Conservation (phyloP, 2,329 filamentous ascomycete species). For the Microcyclospora pomicola region DNA sequence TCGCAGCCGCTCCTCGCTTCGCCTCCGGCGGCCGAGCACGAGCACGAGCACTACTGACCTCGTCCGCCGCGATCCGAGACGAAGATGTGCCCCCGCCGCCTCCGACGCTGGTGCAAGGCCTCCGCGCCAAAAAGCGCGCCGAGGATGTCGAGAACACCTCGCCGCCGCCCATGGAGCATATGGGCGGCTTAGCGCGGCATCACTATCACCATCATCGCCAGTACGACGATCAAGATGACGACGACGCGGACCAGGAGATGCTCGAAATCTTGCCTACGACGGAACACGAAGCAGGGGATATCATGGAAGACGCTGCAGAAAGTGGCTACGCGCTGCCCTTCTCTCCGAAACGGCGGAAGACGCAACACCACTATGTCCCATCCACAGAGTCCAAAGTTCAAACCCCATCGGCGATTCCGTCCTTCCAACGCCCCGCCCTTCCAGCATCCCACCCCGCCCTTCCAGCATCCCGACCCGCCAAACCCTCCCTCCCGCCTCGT, state of each 20-base stretch:
- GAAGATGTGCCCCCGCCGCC: slow-evolving; percentile 5
- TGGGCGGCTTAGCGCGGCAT: no score
- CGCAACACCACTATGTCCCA: slow-evolving; percentile 6
- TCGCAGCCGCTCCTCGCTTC: slow-evolving; percentile 17
- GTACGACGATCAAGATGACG: neutral
- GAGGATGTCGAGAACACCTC: slow-evolving; percentile 17
- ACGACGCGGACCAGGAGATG: slow-evolving; percentile 16
- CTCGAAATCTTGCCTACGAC: slow-evolving; percentile 12
- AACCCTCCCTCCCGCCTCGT: slow-evolving; percentile 5
- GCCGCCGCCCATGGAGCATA: neutral
- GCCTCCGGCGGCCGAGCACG: slow-evolving; percentile 3
- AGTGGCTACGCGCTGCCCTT: slow-evolving; percentile 9
- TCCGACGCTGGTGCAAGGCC: slow-evolving; percentile 6
- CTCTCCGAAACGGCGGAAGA: slow-evolving; percentile 18
- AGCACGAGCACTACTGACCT: no score
- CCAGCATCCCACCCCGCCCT: slow-evolving; percentile 6
- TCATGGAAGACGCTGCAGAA: neutral
- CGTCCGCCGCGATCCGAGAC: neutral
- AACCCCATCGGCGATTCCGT: slow-evolving; percentile 5
- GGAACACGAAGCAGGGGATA: neutral
- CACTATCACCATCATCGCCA: no score
- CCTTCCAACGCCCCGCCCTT: no score
- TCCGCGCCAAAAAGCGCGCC: slow-evolving; percentile 4
- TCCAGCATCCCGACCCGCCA: slow-evolving; percentile 7
- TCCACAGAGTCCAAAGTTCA: slow-evolving; percentile 7